phyloP scores from a whole-genome alignment of 2,329 filamentous ascomycete species.

The Cryphonectria parasitica region DNA sequence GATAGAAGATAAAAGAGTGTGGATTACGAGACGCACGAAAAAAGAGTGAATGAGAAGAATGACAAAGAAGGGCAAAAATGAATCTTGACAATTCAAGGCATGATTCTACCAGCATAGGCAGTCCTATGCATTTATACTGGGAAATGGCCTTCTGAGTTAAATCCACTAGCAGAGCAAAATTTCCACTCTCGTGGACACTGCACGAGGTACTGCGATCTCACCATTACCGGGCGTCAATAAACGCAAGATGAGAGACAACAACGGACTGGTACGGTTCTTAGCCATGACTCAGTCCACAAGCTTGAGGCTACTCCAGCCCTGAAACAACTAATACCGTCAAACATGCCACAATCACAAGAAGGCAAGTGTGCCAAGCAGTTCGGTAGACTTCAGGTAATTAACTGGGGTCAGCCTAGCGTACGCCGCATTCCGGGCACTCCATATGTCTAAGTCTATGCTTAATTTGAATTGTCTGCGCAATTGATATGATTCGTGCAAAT shows the following conservation, averaged over 20 bases:
- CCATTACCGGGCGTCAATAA: neutral
- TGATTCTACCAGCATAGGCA: neutral
- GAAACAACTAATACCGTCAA: neutral
- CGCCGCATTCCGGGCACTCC: neutral
- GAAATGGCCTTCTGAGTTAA: neutral
- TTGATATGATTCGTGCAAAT: neutral
- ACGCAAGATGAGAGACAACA: neutral
- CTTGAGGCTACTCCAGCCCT: neutral
- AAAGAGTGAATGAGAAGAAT: neutral
- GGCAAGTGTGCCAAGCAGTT: neutral
- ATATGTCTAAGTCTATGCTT: neutral
- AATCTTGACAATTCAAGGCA: neutral
- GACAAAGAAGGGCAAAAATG: neutral
- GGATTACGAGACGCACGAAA: neutral
- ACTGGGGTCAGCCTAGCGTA: neutral
- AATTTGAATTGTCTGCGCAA: neutral
- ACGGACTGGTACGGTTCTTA: neutral
- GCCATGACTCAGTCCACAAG: neutral
- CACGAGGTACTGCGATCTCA: neutral
- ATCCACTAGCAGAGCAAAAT: neutral
- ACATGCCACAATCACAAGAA: neutral
- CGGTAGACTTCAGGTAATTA: neutral
- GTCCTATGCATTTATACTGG: neutral
- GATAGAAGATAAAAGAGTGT: neutral
- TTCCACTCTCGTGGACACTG: neutral